Conservation (phyloP, 2,329 filamentous ascomycete species). For the Pseudogymnoascus sp. region DNA sequence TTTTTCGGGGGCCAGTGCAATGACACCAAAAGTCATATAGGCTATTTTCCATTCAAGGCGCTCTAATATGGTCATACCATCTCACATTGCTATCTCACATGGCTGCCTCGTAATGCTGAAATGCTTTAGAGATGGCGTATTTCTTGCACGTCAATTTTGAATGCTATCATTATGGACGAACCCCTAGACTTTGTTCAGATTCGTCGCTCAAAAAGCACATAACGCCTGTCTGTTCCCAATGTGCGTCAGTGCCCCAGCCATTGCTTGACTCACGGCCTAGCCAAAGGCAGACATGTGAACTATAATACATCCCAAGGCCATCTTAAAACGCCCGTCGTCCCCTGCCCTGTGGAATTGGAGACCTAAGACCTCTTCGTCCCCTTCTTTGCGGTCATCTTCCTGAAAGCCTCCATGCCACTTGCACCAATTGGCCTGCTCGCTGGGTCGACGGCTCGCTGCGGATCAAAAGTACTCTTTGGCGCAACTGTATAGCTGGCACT, state of each 20-base stretch:
- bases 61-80: not conserved
- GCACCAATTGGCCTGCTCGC: slow-evolving; percentile 49
- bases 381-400: slow-evolving; percentile 54
- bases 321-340: not conserved
- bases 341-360: not conserved
- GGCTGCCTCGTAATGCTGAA: not conserved
- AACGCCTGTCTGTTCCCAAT: slow-evolving; percentile 1
- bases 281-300: not conserved
- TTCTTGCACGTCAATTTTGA: not conserved
- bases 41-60: too few species aligned
- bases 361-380: slow-evolving; percentile 40
- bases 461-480: slow-evolving; percentile 51
- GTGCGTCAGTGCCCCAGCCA: not conserved
- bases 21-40: too few species aligned
- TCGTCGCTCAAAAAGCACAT: not conserved
- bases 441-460: slow-evolving; percentile 40
- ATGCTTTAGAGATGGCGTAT: not conserved
- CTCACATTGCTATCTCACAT: not conserved
- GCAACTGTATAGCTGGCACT: slow-evolving; percentile 29
- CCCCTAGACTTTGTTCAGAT: not conserved
- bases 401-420: slow-evolving; percentile 56
- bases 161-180: not conserved
- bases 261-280: not conserved
- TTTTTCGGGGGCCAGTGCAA: too few species aligned
- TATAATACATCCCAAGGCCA: slow-evolving; percentile 2